Evolutionary conservation across 805 yeast species (phyloP).

Genomic region (Saccharomycopsis sp.): DNA sequence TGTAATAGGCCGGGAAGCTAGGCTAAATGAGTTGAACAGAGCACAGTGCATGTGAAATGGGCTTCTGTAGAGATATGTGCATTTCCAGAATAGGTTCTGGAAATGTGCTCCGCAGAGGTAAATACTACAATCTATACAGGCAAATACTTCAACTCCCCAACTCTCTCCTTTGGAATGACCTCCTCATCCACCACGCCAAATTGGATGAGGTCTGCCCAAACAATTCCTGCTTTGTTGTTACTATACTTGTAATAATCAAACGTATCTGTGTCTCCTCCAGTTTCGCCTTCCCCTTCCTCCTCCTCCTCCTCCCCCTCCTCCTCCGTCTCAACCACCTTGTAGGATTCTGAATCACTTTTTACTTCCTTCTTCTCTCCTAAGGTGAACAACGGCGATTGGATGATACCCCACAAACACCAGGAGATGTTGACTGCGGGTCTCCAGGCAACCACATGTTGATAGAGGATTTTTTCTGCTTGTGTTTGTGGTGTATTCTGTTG

Average conservation of each 20-base stretch:
- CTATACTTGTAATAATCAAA: conserved; percentile 76
- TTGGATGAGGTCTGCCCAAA: conserved; percentile 64
- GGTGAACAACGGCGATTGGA: conserved; percentile 50
- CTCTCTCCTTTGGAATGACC: no score
- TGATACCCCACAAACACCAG: conserved; percentile 91
- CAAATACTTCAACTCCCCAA: neutral
- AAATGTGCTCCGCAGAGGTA: no score
- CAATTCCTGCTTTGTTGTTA: conserved; percentile 60
- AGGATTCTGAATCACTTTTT: conserved; percentile 16
- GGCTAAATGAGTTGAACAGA: no score
- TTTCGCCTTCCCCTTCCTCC: conserved; percentile 25
- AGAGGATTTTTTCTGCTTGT: conserved; percentile 33
- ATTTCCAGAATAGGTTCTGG: no score
- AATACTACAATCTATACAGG: no score
- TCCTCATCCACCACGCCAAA: conserved; percentile 37
- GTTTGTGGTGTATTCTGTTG: conserved; percentile 31
- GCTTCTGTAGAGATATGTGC: no score
- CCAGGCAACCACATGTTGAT: conserved; percentile 67
- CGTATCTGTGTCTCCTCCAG: conserved; percentile 42
- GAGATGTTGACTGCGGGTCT: conserved; percentile 66
- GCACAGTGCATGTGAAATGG: no score
- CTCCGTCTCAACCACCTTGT: conserved; percentile 26
- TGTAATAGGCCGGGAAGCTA: no score
- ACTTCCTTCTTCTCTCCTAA: neutral
- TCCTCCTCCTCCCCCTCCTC: conserved; percentile 17